A percentile compares a stretch with the other conserved stretches of the same genome.
These are phyloP conservation scores for Penicillium sp. DNA, from an alignment of 2,329 filamentous ascomycete species.

Conservation along the genomic window DNA sequence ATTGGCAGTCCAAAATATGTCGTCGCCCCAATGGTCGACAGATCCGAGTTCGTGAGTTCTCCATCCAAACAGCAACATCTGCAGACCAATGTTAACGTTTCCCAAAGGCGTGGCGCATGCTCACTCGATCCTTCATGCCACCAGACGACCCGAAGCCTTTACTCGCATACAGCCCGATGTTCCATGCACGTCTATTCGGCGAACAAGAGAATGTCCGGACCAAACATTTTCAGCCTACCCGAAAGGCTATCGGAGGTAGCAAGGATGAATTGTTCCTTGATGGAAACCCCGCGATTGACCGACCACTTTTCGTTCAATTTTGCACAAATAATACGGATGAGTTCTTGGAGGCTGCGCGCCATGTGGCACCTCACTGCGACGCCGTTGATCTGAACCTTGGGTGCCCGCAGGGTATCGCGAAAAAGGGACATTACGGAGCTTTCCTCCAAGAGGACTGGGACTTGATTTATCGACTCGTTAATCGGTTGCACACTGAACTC, in stretches of 20 bases:
- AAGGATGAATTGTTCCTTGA: conserved; percentile 56
- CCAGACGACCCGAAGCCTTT: conserved; percentile 55
- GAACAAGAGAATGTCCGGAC: conserved; percentile 68
- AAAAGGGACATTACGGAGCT: conserved; percentile 80
- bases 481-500: conserved; percentile 68
- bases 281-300: conserved; percentile 73
- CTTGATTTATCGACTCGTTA: conserved; percentile 72
- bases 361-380: conserved; percentile 80
- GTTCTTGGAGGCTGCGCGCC: conserved; percentile 56
- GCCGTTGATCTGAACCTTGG: conserved; percentile 92
- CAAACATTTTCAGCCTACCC: conserved; percentile 67
- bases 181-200: conserved; percentile 80
- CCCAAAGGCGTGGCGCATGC: conserved; percentile 81
- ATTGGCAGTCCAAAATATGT: conserved; percentile 85
- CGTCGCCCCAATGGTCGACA: conserved; percentile 94
- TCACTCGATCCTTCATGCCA: conserved; percentile 84
- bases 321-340: conserved; percentile 52
- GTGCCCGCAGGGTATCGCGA: conserved; percentile 90
- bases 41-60: conserved; percentile 80
- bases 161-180: conserved; percentile 90
- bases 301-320: conserved; percentile 91
- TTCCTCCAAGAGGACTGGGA: conserved; percentile 91
- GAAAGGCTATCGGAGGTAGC: conserved; percentile 24
- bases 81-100: conserved; percentile 6
- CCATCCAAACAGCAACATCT: conserved; percentile 3